Evolutionary conservation across 345 rosid species (phyloP).

Genomic region (Arabis alpina): DNA sequence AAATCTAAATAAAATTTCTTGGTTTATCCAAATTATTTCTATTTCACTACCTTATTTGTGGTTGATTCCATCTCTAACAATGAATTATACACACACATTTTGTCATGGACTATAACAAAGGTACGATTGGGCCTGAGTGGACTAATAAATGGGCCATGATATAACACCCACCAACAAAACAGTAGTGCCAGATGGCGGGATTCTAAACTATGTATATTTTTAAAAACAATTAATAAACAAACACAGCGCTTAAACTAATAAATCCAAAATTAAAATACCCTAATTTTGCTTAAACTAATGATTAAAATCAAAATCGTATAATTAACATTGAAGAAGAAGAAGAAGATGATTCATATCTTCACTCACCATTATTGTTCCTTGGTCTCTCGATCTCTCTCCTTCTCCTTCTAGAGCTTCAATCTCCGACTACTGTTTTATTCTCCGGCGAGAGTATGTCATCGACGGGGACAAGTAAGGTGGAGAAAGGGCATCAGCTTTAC

Average conservation of each 20-base stretch:
- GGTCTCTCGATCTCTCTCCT: slow-evolving; percentile 24
- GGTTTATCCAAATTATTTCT: too few species aligned
- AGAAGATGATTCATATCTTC: slow-evolving; percentile 6
- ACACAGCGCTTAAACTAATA: neutral
- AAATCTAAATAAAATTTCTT: too few species aligned
- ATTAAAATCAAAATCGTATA: neutral
- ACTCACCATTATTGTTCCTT: slow-evolving; percentile 18
- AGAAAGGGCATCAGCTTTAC: slow-evolving; percentile 84
- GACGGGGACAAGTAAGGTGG: slow-evolving; percentile 65
- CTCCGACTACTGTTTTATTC: neutral
- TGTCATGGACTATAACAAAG: too few species aligned
- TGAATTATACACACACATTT: too few species aligned
- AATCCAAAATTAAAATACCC: neutral
- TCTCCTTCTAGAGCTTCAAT: slow-evolving; percentile 3
- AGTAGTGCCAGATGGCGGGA: slow-evolving; percentile 27
- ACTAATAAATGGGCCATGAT: neutral
- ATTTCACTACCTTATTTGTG: too few species aligned
- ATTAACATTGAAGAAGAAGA: slow-evolving; percentile 6
- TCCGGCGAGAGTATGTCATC: slow-evolving; percentile 53
- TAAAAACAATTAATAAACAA: neutral
- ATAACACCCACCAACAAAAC: neutral
- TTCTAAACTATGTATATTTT: neutral
- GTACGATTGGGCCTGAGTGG: slow-evolving; percentile 19
- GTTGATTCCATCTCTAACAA: too few species aligned
- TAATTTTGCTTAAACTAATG: neutral